Evolutionary conservation across 73 alveolate species (phyloP).

Genomic region (Paraurostyla sp.): DNA sequence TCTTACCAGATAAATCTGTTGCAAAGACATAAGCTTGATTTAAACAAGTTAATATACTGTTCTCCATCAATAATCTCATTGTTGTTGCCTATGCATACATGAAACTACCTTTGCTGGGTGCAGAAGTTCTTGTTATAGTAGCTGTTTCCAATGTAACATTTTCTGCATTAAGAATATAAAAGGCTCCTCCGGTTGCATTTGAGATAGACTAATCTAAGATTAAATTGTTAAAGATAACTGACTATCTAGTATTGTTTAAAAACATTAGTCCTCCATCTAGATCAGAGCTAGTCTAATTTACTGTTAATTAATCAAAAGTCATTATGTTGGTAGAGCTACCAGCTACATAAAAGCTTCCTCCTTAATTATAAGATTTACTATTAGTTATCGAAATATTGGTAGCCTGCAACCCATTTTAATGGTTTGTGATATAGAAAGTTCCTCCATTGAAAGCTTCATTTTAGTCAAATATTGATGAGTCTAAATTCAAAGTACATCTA

Average conservation of each 20-base stretch:
- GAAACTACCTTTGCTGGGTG: background rate
- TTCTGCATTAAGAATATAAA: background rate
- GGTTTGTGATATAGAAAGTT: background rate
- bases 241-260: background rate
- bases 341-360: background rate
- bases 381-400: background rate
- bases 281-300: background rate
- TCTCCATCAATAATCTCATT: background rate
- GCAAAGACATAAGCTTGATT: background rate
- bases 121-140: background rate
- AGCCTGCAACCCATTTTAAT: background rate
- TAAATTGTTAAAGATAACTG: background rate
- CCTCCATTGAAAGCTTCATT: background rate
- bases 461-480: background rate
- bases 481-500: background rate
- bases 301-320: background rate
- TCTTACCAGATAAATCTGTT: background rate
- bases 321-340: background rate
- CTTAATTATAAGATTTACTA: background rate
- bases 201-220: background rate
- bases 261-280: background rate
- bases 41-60: background rate
- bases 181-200: background rate
- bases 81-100: background rate
- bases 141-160: background rate